A percentile compares a stretch with the other conserved stretches of the same genome.
Evolutionary conservation across 2,329 filamentous ascomycete species (phyloP).

Genomic region (Sarocladium brachiariae): DNA sequence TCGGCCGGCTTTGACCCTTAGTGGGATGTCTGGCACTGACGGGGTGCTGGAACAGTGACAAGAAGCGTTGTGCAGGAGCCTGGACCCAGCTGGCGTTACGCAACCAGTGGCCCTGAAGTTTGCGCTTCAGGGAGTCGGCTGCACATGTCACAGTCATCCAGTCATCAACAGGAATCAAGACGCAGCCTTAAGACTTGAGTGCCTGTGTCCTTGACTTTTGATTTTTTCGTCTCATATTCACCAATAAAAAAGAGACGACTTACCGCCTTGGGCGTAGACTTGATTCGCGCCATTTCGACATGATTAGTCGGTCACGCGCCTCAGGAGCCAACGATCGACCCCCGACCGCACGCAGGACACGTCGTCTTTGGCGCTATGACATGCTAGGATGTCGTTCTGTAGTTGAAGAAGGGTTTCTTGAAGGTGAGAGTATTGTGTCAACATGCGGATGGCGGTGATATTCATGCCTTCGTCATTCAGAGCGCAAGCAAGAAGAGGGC

Average conservation of each 20-base stretch:
- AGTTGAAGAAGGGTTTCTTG: neutral
- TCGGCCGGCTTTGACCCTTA: neutral
- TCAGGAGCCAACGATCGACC: neutral
- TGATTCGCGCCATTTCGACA: constrained; percentile 4
- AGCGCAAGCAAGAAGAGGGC: too few species aligned
- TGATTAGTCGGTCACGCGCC: neutral
- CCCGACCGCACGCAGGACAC: too few species aligned
- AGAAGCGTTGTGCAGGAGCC: neutral
- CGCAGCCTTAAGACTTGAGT: too few species aligned
- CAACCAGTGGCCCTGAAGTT: neutral
- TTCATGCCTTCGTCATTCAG: too few species aligned
- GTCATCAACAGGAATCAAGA: too few species aligned
- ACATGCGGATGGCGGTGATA: too few species aligned
- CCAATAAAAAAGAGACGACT: neutral
- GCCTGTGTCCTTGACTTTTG: neutral
- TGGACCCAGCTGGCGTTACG: neutral
- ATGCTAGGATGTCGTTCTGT: neutral
- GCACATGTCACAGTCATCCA: too few species aligned
- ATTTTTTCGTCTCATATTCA: neutral
- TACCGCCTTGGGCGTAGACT: neutral
- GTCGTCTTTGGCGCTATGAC: neutral
- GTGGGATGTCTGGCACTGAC: neutral
- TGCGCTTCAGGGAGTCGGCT: neutral
- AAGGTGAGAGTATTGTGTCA: neutral
- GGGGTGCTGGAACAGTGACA: neutral